A percentile compares a stretch with the other conserved stretches of the same genome.
These are phyloP conservation scores for Alternaria sp. DNA, from an alignment of 2,329 filamentous ascomycete species.

Conservation along the genomic window DNA sequence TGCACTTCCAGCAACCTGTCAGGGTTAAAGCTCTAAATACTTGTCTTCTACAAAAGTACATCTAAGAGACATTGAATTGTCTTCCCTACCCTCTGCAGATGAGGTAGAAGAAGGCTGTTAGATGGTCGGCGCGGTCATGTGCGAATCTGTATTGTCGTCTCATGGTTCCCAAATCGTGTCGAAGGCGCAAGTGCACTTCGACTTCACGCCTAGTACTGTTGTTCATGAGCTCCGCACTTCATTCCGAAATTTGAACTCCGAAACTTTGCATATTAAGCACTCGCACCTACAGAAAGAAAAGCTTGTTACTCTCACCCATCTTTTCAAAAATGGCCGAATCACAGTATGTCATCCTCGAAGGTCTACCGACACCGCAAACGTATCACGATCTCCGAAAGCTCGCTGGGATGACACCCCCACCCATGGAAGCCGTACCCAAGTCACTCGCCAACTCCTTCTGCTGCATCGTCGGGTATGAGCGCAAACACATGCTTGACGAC, in stretches of 20 bases:
- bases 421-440: constrained; percentile 32
- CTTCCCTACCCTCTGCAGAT: not conserved
- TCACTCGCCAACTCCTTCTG: constrained; percentile 35
- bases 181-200: not conserved
- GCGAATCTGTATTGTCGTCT: not conserved
- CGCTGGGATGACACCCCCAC: constrained; percentile 39
- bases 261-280: not conserved
- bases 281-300: not conserved
- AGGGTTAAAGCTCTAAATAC: not conserved
- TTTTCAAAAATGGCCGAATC: constrained; percentile 6
- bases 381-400: constrained; percentile 41
- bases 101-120: not conserved
- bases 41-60: not conserved
- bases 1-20: not conserved
- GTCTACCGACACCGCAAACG: constrained; percentile 34
- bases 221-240: not conserved
- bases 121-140: not conserved
- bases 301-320: not conserved
- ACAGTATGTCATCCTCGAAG: constrained; percentile 35
- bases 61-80: not conserved
- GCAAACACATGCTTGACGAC: constrained; percentile 28
- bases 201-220: not conserved
- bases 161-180: not conserved
- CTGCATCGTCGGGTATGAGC: constrained; percentile 35
- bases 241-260: not conserved